Conservation (phyloP, 768 basidiomycete species). For the Suillus placidus region DNA sequence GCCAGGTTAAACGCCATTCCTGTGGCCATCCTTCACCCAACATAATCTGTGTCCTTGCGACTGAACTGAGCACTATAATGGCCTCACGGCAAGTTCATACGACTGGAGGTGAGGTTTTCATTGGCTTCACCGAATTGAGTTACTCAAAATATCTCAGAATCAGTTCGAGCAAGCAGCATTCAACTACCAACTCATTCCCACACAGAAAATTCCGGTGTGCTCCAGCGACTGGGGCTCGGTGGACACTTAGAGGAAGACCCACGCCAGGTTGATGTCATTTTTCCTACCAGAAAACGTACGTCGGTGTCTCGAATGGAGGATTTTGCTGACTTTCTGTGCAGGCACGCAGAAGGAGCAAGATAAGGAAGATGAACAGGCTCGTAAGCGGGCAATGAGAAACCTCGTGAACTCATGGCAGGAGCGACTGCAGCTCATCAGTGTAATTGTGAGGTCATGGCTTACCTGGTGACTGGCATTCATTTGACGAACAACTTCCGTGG, state of each 20-base stretch:
- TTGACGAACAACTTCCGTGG: neutral
- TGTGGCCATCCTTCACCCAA: neutral
- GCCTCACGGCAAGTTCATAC: neutral
- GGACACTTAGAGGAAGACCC: slow-evolving; percentile 12
- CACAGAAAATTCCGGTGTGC: slow-evolving; percentile 25
- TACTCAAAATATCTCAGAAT: neutral
- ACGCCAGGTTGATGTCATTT: slow-evolving; percentile 18
- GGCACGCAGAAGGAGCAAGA: slow-evolving; percentile 55
- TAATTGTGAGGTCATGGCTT: slow-evolving; percentile 47
- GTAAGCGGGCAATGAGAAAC: slow-evolving; percentile 48
- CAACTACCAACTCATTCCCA: neutral
- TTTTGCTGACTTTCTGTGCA: slow-evolving; percentile 16
- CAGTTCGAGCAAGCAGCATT: neutral
- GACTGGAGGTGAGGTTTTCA: neutral
- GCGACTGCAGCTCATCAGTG: slow-evolving; percentile 58
- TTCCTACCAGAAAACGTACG: slow-evolving; percentile 24
- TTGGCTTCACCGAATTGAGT: neutral
- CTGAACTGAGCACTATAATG: slow-evolving; percentile 2
- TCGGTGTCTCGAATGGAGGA: neutral
- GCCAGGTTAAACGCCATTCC: neutral
- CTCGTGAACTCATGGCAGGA: slow-evolving; percentile 67
- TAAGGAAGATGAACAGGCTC: slow-evolving; percentile 46
- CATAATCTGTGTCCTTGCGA: neutral
- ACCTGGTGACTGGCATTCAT: neutral
- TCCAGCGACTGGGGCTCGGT: slow-evolving; percentile 27